These are phyloP conservation scores for Cardamine chenopodiifolia DNA, from an alignment of 345 rosid genomes.

Conservation along the genomic window DNA sequence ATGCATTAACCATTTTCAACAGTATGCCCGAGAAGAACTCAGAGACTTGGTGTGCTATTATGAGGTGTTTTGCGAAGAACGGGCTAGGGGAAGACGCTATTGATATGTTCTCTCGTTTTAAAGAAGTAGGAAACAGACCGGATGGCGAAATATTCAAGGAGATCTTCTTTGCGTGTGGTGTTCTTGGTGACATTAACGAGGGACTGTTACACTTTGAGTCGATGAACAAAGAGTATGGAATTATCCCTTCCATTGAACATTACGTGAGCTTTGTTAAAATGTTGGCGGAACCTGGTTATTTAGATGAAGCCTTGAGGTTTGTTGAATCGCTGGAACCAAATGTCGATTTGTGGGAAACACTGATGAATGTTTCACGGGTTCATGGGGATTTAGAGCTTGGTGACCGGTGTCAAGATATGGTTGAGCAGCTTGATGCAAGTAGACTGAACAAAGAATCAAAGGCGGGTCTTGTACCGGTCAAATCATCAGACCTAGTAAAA, in stretches of 20 bases:
- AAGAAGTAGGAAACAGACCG: constrained; percentile 60
- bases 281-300: constrained; percentile 66
- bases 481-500: constrained; percentile 48
- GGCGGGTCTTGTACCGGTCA: constrained; percentile 66
- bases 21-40: constrained; percentile 55
- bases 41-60: constrained; percentile 67
- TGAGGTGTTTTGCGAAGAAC: constrained; percentile 64
- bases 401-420: constrained; percentile 63
- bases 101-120: constrained; percentile 63
- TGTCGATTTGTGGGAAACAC: constrained; percentile 68
- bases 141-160: constrained; percentile 61
- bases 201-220: constrained; percentile 76
- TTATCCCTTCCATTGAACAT: constrained; percentile 66
- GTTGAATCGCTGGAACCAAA: constrained; percentile 56
- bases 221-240: constrained; percentile 62
- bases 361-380: constrained; percentile 69
- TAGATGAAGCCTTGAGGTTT: constrained; percentile 77
- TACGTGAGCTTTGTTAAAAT: constrained; percentile 60
- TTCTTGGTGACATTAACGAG: constrained; percentile 65
- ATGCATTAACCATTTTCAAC: constrained; percentile 55
- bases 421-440: constrained; percentile 58
- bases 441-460: constrained; percentile 58
- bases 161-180: constrained; percentile 67
- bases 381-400: constrained; percentile 78
- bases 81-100: constrained; percentile 76